Base-by-base conservation (phyloP, 2,329 filamentous ascomycete species). In the Aspergillus intermedius region DNA sequence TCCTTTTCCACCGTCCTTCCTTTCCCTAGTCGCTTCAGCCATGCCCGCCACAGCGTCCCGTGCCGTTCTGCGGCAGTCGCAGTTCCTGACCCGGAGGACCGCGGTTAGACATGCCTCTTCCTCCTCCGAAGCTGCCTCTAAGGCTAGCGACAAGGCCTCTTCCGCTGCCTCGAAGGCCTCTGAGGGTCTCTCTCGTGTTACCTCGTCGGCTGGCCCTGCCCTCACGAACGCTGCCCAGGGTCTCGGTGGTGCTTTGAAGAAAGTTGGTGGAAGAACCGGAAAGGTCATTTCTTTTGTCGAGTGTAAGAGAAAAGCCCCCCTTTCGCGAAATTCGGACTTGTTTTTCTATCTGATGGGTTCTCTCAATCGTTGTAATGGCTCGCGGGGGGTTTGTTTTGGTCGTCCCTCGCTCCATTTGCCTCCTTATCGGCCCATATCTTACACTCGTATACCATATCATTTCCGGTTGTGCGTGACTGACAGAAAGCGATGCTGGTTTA, bases 261-360 rank as follows among this genome's bases (percentile, higher is more conserved):
- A 83, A 74, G 79, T 91, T 67, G 91, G 90, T 64, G 91, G 91
- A 64, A 82, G 87, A 62, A 91, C 88, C 54, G 90, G 88, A 63
- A 82, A 80, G 71, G 66, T 91, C 59, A 80, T 95, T 69, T 78
- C 77, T 60, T 87, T 91, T 65, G 77, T 93, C 64, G 88, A 96
- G 80, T 86, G 93, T 97, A 81, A 75, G 90, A 53, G 40, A 49
- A 49, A 44, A 45, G 17, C 42, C 46, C 21, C 41, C 32, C 19
- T 30, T 13, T 46, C 49, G 42, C 46, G 43, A 40, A 21, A 55
- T 51, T 57, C 58, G 62, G 54, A 54, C 56, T 44, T 15, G 19
- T 42, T 40, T 43, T 5, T 44, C 39, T 42, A 12, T 21, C 9
- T 17, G n/a, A 37, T 45, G 47, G 21, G 25, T 12, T 28, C 34